Percentiles rank a stretch among this genome's conserved stretches.
Conservation (phyloP, 768 basidiomycete genomes). For the Mycena metata region DNA sequence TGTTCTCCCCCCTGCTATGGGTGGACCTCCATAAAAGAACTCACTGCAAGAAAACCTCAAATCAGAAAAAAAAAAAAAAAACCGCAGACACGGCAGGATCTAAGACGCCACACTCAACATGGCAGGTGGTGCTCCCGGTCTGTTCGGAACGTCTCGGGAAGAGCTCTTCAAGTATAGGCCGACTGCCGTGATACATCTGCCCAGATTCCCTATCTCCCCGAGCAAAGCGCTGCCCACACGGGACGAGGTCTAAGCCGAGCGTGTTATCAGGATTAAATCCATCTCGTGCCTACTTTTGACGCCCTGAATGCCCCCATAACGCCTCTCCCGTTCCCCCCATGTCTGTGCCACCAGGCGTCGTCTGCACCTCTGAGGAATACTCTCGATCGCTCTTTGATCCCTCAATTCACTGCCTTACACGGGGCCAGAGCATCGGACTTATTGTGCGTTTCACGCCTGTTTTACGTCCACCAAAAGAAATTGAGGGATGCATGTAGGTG, state of each 20-base stretch:
- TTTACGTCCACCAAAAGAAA: neutral
- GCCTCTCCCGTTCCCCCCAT: constrained; percentile 1
- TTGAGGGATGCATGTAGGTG: constrained; percentile 41
- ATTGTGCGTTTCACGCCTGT: constrained; percentile 42
- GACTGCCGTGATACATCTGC: too few species aligned
- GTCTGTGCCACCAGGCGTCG: constrained; percentile 32
- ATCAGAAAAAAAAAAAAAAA: too few species aligned
- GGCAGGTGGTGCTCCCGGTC: too few species aligned
- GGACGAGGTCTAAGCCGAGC: neutral
- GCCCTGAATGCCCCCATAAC: constrained; percentile 18
- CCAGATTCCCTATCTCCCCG: neutral
- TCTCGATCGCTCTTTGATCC: constrained; percentile 31
- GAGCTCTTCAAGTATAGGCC: too few species aligned
- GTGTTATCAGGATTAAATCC: neutral
- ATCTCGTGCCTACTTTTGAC: neutral
- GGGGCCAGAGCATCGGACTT: constrained; percentile 53
- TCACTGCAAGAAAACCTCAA: too few species aligned
- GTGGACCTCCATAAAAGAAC: too few species aligned
- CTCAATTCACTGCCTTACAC: constrained; percentile 47
- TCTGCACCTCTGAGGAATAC: constrained; percentile 42
- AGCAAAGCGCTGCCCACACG: neutral
- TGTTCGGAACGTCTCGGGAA: too few species aligned
- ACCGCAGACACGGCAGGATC: too few species aligned
- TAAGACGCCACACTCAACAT: too few species aligned
- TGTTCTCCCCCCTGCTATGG: too few species aligned